phyloP scores from a whole-genome alignment of 179 eudicot genomes.

The Beta corolliflora region DNA sequence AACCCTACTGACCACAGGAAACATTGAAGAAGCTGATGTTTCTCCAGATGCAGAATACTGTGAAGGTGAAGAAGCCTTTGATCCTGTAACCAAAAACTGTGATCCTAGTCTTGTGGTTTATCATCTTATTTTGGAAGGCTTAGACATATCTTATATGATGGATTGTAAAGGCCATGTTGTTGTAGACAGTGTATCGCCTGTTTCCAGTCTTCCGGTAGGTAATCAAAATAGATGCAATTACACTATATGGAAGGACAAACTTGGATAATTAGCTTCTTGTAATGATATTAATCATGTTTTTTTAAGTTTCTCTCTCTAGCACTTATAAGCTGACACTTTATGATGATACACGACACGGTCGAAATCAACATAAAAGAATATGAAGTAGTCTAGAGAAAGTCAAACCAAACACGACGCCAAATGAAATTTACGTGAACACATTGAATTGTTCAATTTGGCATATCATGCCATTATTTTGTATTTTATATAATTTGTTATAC shows the following conservation, averaged over 20 bases:
- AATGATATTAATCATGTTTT: background rate
- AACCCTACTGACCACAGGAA: constrained; percentile 22
- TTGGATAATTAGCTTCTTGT: constrained; percentile 8
- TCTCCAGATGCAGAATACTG: constrained; percentile 20
- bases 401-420: too few species aligned
- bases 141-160: constrained; percentile 70
- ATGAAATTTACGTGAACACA: too few species aligned
- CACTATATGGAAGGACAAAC: constrained; percentile 32
- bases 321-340: too few species aligned
- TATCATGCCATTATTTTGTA: too few species aligned
- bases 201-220: constrained; percentile 13
- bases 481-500: too few species aligned
- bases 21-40: constrained; percentile 15
- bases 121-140: constrained; percentile 69
- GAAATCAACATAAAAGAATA: too few species aligned
- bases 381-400: too few species aligned
- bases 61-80: constrained; percentile 32
- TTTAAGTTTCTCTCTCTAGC: background rate
- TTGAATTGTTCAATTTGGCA: too few species aligned
- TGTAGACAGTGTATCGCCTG: constrained; percentile 46
- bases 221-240: constrained; percentile 33
- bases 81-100: constrained; percentile 25
- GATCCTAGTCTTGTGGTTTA: constrained; percentile 43
- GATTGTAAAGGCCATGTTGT: constrained; percentile 52
- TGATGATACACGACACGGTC: too few species aligned